A percentile compares a stretch with the other conserved stretches of the same genome.
Conservation (phyloP, 2,329 filamentous ascomycete genomes). For the Cadophora gregata region DNA sequence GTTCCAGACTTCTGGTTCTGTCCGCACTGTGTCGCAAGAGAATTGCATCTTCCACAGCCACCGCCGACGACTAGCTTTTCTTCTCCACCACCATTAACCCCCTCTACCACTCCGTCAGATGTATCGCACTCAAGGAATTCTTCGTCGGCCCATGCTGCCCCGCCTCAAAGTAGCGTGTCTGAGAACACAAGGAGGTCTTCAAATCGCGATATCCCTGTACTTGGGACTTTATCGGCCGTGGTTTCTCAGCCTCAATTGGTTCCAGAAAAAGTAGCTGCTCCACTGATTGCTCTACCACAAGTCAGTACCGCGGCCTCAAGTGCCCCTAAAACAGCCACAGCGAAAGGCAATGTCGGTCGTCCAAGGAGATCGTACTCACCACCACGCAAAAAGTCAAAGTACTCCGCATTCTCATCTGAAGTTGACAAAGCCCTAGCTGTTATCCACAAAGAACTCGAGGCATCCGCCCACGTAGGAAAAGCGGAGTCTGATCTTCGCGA, state of each 20-base stretch:
- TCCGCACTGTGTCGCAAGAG: slow-evolving; percentile 33
- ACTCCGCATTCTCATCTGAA: slow-evolving; percentile 32
- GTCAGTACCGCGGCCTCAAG: too few relatives aligned
- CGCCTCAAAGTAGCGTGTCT: not conserved
- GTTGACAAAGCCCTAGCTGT: slow-evolving; percentile 35
- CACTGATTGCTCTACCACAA: not conserved
- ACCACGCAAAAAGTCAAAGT: slow-evolving; percentile 34
- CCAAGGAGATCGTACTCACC: slow-evolving; percentile 26
- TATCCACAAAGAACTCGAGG: slow-evolving; percentile 34
- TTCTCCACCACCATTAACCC: slow-evolving; percentile 13
- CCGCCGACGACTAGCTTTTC: slow-evolving; percentile 17
- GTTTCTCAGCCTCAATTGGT: not conserved
- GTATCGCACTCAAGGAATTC: not conserved
- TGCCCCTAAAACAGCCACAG: not conserved
- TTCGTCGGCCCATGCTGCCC: not conserved
- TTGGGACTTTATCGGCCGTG: not conserved
- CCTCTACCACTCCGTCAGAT: slow-evolving; percentile 8
- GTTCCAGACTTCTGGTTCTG: slow-evolving; percentile 36
- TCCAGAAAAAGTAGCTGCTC: not conserved
- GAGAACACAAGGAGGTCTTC: not conserved
- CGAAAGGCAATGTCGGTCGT: slow-evolving; percentile 15
- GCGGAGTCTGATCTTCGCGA: slow-evolving; percentile 24
- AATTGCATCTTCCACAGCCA: slow-evolving; percentile 30
- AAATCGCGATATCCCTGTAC: not conserved
- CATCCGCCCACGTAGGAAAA: slow-evolving; percentile 24